Conservation (phyloP, 2,329 filamentous ascomycete species). For the Penicillium sp. region DNA sequence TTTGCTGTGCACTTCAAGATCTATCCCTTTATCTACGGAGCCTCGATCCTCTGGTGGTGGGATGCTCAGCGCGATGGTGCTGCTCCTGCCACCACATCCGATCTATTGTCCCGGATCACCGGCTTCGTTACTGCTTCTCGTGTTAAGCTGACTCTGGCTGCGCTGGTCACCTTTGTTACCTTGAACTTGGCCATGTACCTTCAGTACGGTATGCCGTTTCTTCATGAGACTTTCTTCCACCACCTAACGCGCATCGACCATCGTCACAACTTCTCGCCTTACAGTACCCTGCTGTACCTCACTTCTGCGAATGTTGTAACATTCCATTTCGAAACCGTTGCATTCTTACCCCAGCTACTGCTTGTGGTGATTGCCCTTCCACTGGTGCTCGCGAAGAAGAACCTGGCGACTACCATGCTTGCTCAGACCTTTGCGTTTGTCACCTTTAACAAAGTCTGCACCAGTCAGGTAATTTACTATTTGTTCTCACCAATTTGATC, state of each 20-base stretch:
- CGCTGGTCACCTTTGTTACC: conserved; percentile 68
- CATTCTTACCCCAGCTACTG: conserved; percentile 83
- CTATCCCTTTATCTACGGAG: conserved; percentile 94
- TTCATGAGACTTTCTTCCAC: conserved; percentile 88
- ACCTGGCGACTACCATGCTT: conserved; percentile 80
- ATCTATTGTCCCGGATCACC: conserved; percentile 18
- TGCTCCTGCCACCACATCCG: neutral
- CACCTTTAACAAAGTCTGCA: conserved; percentile 98
- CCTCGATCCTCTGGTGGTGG: conserved; percentile 49
- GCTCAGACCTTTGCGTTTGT: conserved; percentile 97
- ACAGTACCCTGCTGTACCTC: conserved; percentile 88
- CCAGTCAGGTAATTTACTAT: conserved; percentile 69
- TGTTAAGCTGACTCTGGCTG: conserved; percentile 50
- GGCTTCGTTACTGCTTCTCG: conserved; percentile 41
- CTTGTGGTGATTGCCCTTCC: conserved; percentile 76
- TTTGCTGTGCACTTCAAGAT: conserved; percentile 96
- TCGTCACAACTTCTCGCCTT: conserved; percentile 96
- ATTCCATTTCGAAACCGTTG: conserved; percentile 67
- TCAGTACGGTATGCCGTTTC: conserved; percentile 74
- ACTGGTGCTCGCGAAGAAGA: conserved; percentile 72
- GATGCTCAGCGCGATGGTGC: conserved; percentile 26
- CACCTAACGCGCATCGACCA: conserved; percentile 92
- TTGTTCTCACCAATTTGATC: neutral
- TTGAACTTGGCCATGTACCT: conserved; percentile 79
- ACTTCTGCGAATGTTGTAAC: conserved; percentile 62